These are phyloP conservation scores for Astrothelium macrocarpum DNA, from an alignment of 495 filamentous ascomycete species.

Conservation along the genomic window DNA sequence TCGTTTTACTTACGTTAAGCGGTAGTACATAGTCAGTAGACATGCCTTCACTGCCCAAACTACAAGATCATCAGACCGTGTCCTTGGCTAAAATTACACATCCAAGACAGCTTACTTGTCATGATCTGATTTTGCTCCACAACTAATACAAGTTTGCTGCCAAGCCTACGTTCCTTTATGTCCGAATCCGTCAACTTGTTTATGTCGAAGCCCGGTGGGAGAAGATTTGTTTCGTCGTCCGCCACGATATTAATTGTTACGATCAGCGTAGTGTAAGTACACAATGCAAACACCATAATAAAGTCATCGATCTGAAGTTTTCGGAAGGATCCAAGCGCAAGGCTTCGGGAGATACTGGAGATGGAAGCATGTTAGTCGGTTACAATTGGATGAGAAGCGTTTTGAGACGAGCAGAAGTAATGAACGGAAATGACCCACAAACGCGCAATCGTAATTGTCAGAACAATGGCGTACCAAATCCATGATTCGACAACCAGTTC, in stretches of 20 bases:
- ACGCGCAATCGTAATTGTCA: constrained; percentile 32
- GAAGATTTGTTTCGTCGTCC: constrained; percentile 48
- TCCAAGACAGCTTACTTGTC: constrained; percentile 8
- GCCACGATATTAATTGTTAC: constrained; percentile 48
- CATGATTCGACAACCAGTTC: constrained; percentile 38
- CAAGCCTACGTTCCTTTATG: constrained; percentile 38
- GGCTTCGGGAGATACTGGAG: constrained; percentile 20
- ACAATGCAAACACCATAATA: constrained; percentile 46
- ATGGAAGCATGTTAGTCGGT: neutral
- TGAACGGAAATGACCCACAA: constrained; percentile 29
- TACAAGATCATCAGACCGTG: constrained; percentile 14
- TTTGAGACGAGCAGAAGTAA: constrained; percentile 9
- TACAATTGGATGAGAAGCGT: constrained; percentile 18
- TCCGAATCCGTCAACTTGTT: constrained; percentile 38
- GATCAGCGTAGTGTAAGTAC: constrained; percentile 47
- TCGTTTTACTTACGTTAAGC: constrained; percentile 45
- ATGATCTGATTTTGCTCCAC: constrained; percentile 40
- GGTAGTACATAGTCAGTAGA: constrained; percentile 44
- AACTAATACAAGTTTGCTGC: constrained; percentile 47
- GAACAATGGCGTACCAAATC: constrained; percentile 39
- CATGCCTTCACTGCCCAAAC: constrained; percentile 49
- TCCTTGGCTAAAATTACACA: neutral
- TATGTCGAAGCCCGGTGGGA: constrained; percentile 43
- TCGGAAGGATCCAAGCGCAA: constrained; percentile 38
- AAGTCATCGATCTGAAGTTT: constrained; percentile 49